Percentiles rank a stretch among this genome's conserved stretches.
phyloP scores from a whole-genome alignment of 2,329 filamentous ascomycete species.

The Sporothrix globosa region DNA sequence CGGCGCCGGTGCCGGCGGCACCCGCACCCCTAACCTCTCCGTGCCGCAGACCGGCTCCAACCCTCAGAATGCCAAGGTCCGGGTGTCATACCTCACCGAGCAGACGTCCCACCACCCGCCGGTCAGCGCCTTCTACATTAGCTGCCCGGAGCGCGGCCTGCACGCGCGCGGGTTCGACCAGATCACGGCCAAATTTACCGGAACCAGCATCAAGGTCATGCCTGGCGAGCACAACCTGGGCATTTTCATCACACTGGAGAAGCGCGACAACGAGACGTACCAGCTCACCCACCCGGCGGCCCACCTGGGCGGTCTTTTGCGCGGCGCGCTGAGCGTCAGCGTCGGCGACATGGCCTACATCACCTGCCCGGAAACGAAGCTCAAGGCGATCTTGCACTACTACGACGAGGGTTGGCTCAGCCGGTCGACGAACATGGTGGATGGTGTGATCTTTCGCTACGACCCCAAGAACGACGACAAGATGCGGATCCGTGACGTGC shows the following conservation, averaged over 20 bases:
- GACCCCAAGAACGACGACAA: conserved; percentile 84
- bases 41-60: conserved; percentile 54
- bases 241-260: conserved; percentile 87
- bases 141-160: conserved; percentile 88
- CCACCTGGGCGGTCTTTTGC: conserved; percentile 82
- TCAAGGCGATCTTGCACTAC: conserved; percentile 92
- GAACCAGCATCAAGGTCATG: conserved; percentile 87
- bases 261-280: conserved; percentile 84
- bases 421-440: conserved; percentile 85
- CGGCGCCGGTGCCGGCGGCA: conserved; percentile 33
- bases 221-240: conserved; percentile 93
- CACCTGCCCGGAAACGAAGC: conserved; percentile 83
- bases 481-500: conserved; percentile 79
- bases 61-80: conserved; percentile 59
- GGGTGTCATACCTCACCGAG: conserved; percentile 92
- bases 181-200: conserved; percentile 95
- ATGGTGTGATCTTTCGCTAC: conserved; percentile 88
- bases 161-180: conserved; percentile 91
- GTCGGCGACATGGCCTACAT: conserved; percentile 89
- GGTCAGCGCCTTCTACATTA: conserved; percentile 92
- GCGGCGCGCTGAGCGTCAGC: conserved; percentile 84
- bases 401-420: conserved; percentile 94
- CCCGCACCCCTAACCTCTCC: conserved; percentile 52
- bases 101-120: conserved; percentile 98
- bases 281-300: conserved; percentile 94